A percentile compares a stretch with the other conserved stretches of the same genome.
Conservation (phyloP, 805 yeast species). For the Blastobotrys peoriensis region DNA sequence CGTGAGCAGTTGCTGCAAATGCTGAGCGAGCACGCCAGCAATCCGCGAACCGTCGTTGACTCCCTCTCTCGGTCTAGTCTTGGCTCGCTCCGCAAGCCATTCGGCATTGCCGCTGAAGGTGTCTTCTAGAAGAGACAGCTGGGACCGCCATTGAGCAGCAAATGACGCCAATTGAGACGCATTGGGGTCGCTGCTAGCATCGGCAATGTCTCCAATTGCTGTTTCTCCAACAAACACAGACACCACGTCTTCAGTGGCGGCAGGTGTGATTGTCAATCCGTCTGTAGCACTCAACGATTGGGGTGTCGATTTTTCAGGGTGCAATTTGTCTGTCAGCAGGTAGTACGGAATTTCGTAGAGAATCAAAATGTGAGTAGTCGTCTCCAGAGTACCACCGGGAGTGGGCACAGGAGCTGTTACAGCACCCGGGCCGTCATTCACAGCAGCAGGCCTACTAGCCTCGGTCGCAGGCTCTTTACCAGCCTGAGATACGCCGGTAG, state of each 20-base stretch:
- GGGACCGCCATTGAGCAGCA: neutral
- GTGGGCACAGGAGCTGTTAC: too few relatives aligned
- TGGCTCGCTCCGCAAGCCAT: neutral
- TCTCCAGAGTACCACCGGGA: too few relatives aligned
- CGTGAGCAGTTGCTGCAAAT: slow-evolving; percentile 9
- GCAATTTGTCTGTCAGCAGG: neutral
- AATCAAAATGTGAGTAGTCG: too few relatives aligned
- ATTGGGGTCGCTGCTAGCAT: neutral
- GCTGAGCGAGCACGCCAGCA: neutral
- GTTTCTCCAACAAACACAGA: neutral
- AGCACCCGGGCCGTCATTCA: too few relatives aligned
- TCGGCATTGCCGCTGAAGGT: neutral
- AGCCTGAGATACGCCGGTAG: too few relatives aligned
- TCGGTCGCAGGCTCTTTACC: too few relatives aligned
- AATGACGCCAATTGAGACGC: neutral
- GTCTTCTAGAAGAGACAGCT: neutral
- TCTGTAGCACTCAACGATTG: neutral
- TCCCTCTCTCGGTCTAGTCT: too few relatives aligned
- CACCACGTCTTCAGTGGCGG: neutral
- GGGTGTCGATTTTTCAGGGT: neutral
- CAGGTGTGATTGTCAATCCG: neutral
- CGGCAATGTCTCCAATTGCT: neutral
- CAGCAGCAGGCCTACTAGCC: too few relatives aligned
- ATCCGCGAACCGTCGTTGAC: neutral
- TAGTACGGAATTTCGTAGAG: neutral